These are phyloP conservation scores for Annulohypoxylon moriforme DNA, from an alignment of 495 filamentous ascomycete genomes.

Conservation along the genomic window DNA sequence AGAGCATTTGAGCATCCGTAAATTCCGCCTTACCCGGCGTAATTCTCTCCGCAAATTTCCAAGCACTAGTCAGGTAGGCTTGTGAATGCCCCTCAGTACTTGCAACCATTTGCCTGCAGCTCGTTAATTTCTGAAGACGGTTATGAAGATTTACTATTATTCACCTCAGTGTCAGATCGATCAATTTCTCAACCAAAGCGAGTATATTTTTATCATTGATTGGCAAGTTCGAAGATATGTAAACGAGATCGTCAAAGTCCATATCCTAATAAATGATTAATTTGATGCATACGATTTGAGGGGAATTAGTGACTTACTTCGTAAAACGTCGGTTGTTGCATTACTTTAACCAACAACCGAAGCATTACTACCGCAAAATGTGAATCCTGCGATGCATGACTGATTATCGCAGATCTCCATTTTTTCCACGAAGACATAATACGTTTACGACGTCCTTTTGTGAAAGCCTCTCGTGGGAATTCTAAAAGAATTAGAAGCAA, in stretches of 20 bases:
- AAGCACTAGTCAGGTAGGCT: slow-evolving; percentile 37
- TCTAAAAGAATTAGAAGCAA: slow-evolving; percentile 33
- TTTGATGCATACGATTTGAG: background rate
- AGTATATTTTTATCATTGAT: slow-evolving; percentile 14
- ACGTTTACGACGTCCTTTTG: slow-evolving; percentile 51
- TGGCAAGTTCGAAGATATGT: slow-evolving; percentile 44
- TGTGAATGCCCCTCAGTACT: slow-evolving; percentile 28
- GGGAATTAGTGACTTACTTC: slow-evolving; percentile 48
- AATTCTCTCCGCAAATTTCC: slow-evolving; percentile 34
- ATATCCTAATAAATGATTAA: slow-evolving; percentile 47
- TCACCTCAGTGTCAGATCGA: slow-evolving; percentile 44
- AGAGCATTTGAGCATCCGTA: slow-evolving; percentile 34
- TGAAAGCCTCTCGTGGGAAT: slow-evolving; percentile 42
- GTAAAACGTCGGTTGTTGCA: slow-evolving; percentile 61
- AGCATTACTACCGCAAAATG: slow-evolving; percentile 48
- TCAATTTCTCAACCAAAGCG: slow-evolving; percentile 39
- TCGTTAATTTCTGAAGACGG: slow-evolving; percentile 14
- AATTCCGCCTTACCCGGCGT: background rate
- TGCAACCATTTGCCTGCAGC: slow-evolving; percentile 44
- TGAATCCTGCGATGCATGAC: slow-evolving; percentile 27
- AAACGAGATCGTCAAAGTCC: slow-evolving; percentile 50
- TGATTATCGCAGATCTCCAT: slow-evolving; percentile 33
- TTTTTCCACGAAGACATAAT: slow-evolving; percentile 52
- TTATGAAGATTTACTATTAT: background rate
- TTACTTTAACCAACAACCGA: slow-evolving; percentile 60